These are phyloP conservation scores for Gossypium davidsonii DNA, from an alignment of 441 rosid genomes.

Conservation along the genomic window DNA sequence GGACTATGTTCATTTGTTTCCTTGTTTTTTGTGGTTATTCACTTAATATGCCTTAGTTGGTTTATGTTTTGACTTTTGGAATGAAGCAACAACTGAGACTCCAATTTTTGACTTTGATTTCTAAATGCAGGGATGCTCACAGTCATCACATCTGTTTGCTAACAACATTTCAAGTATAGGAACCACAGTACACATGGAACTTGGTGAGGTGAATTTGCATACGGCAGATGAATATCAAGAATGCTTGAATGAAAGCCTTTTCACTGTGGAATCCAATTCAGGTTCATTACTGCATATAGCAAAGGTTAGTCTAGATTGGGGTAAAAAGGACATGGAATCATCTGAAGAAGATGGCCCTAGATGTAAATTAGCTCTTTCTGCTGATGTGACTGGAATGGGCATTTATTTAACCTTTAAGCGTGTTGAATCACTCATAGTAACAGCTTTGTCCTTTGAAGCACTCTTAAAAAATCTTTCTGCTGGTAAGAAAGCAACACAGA, in stretches of 20 bases:
- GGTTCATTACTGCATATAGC: conserved; percentile 86
- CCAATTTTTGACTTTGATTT: neutral
- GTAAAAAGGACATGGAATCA: conserved; percentile 65
- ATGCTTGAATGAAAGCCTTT: conserved; percentile 75
- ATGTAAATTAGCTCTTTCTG: conserved; percentile 71
- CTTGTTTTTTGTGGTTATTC: neutral
- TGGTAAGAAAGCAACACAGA: conserved; percentile 45
- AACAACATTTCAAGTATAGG: conserved; percentile 81
- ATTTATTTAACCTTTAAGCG: conserved; percentile 68
- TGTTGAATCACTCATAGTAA: conserved; percentile 62
- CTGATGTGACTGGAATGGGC: conserved; percentile 86
- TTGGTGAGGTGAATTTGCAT: conserved; percentile 92
- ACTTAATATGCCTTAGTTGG: neutral
- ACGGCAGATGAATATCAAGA: conserved; percentile 94
- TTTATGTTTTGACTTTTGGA: conserved; percentile 4
- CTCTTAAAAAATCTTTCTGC: conserved; percentile 60
- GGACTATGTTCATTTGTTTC: neutral
- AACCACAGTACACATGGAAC: conserved; percentile 80
- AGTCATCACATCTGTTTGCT: conserved; percentile 90
- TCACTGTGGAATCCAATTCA: conserved; percentile 84
- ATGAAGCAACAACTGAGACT: neutral
- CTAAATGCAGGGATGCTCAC: conserved; percentile 73
- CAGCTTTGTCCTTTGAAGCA: conserved; percentile 73
- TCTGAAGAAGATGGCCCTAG: conserved; percentile 52
- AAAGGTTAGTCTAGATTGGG: conserved; percentile 92